Percentiles rank a stretch among this genome's conserved stretches.
Evolutionary conservation across 345 rosid genomes (phyloP).

Genomic region (Firmiana major): DNA sequence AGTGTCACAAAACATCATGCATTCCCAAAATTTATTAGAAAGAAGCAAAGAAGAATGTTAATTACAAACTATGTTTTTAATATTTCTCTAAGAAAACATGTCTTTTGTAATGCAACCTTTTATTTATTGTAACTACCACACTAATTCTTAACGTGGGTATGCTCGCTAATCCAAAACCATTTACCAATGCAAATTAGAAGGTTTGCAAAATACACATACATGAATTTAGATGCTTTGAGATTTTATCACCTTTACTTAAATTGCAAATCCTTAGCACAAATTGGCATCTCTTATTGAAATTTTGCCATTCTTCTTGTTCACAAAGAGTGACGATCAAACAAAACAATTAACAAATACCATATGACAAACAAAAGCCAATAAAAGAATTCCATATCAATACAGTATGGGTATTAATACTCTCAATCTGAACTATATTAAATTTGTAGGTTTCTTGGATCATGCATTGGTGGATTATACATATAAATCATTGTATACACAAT

Average conservation of each 20-base stretch:
- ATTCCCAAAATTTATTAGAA: neutral
- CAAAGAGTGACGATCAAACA: neutral
- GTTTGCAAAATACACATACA: neutral
- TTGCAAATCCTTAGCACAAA: neutral
- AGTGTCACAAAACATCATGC: neutral
- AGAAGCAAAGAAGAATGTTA: neutral
- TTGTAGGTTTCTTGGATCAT: no score
- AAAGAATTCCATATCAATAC: neutral
- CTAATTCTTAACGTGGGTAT: neutral
- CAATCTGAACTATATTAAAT: neutral
- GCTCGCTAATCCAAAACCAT: no score
- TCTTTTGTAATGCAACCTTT: neutral
- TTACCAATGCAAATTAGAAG: no score
- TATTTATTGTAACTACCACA: neutral
- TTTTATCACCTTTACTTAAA: neutral
- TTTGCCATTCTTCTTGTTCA: neutral
- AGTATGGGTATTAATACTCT: neutral
- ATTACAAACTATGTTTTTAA: neutral
- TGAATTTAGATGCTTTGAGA: neutral
- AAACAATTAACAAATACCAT: no score
- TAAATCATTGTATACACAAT: no score
- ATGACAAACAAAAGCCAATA: slow-evolving; percentile 1
- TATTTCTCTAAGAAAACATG: neutral
- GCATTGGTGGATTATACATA: no score
- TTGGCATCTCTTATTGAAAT: neutral